These are phyloP conservation scores for Stropharia rugosoannulata DNA, from an alignment of 768 basidiomycete genomes.

Conservation along the genomic window DNA sequence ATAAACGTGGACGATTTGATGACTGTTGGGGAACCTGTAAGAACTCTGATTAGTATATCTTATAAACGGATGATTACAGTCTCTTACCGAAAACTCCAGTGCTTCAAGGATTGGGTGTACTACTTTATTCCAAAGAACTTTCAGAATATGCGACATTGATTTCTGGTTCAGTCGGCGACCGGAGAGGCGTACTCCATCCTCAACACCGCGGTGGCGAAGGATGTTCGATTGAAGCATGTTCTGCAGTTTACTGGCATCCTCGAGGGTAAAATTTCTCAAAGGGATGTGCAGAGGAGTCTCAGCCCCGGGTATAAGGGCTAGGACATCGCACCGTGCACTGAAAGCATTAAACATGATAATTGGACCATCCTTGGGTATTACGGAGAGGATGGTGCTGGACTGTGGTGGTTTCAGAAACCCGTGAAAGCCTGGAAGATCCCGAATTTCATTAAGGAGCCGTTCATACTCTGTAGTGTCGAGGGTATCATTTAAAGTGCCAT, in stretches of 20 bases:
- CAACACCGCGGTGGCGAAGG: neutral
- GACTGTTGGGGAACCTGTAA: too few relatives aligned
- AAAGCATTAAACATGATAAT: slow-evolving; percentile 20
- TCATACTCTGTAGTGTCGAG: slow-evolving; percentile 2
- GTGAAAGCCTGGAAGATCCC: slow-evolving; percentile 11
- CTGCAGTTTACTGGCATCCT: slow-evolving; percentile 4
- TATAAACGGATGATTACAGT: too few relatives aligned
- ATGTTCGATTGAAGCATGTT: slow-evolving; percentile 1
- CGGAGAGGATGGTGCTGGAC: slow-evolving; percentile 3
- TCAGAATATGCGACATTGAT: slow-evolving; percentile 7
- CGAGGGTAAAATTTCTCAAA: slow-evolving; percentile 10
- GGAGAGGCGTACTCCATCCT: neutral
- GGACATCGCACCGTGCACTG: slow-evolving; percentile 18
- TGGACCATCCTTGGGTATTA: slow-evolving; percentile 12
- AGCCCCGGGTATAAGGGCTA: slow-evolving; percentile 13
- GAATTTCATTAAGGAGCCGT: slow-evolving; percentile 13
- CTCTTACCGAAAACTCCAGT: neutral
- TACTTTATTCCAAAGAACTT: slow-evolving; percentile 19
- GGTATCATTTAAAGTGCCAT: slow-evolving; percentile 2
- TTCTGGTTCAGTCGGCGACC: neutral
- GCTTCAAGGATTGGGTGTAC: slow-evolving; percentile 21
- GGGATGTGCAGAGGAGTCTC: slow-evolving; percentile 18
- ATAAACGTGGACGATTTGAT: too few relatives aligned
- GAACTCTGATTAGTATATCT: too few relatives aligned
- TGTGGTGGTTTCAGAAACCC: slow-evolving; percentile 15